A percentile compares a stretch with the other conserved stretches of the same genome.
phyloP scores from a whole-genome alignment of 495 filamentous ascomycete genomes.

The Aspergillus biplanus region DNA sequence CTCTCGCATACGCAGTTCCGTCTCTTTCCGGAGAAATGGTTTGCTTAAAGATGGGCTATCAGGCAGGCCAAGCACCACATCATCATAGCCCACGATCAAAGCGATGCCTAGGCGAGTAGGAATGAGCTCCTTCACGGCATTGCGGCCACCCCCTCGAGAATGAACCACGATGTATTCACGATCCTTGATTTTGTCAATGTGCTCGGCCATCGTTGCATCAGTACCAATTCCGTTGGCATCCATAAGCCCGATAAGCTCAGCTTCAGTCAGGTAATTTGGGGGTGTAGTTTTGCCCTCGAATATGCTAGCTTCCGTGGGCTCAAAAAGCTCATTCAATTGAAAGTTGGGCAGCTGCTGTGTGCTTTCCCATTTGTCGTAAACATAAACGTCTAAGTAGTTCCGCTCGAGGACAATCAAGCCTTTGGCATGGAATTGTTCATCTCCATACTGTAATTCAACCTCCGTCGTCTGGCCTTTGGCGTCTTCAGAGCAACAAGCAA shows the following conservation, averaged over 20 bases:
- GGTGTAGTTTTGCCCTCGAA: slow-evolving; percentile 83
- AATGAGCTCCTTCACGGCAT: slow-evolving; percentile 80
- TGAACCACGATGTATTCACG: slow-evolving; percentile 77
- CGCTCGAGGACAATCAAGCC: slow-evolving; percentile 84
- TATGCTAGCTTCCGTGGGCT: slow-evolving; percentile 87
- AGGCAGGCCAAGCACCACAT: slow-evolving; percentile 68
- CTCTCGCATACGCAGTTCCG: slow-evolving; percentile 92
- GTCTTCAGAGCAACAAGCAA: slow-evolving; percentile 95
- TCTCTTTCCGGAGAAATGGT: slow-evolving; percentile 97
- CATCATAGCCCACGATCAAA: slow-evolving; percentile 90
- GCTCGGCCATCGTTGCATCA: slow-evolving; percentile 98
- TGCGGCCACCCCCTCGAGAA: slow-evolving; percentile 55
- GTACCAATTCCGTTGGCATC: slow-evolving; percentile 98
- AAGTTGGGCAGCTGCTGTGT: slow-evolving; percentile 83
- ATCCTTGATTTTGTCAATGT: slow-evolving; percentile 93
- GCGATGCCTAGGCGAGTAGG: slow-evolving; percentile 89
- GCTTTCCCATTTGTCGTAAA: slow-evolving; percentile 94
- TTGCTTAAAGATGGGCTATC: slow-evolving; percentile 86
- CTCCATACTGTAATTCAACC: slow-evolving; percentile 82
- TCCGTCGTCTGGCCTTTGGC: slow-evolving; percentile 83
- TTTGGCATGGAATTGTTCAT: slow-evolving; percentile 76
- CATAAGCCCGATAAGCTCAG: slow-evolving; percentile 97
- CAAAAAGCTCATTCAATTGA: slow-evolving; percentile 74
- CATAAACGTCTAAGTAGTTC: slow-evolving; percentile 95
- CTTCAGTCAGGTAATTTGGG: slow-evolving; percentile 89